These are phyloP conservation scores for Mortierella sp. DNA, from an alignment of 371 early-diverging fungal species.

Conservation along the genomic window DNA sequence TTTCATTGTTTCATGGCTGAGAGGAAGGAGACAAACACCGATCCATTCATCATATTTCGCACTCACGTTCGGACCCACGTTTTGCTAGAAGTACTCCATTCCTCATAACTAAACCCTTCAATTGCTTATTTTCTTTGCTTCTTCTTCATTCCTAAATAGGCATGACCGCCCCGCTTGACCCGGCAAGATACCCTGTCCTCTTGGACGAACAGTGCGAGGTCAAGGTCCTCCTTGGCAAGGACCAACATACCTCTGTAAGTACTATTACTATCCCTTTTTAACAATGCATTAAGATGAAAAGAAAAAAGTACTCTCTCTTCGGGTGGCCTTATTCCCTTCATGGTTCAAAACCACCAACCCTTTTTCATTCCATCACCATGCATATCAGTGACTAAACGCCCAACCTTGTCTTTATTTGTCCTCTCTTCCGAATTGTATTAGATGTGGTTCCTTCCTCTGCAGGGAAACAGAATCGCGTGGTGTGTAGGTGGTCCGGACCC, in stretches of 20 bases:
- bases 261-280: not conserved
- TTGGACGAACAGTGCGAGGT: constrained; percentile 50
- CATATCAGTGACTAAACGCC: not conserved
- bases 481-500: constrained; percentile 58
- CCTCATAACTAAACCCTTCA: not conserved
- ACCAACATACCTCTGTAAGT: constrained; percentile 57
- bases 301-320: not conserved
- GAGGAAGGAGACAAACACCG: not conserved
- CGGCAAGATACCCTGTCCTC: constrained; percentile 47
- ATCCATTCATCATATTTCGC: not conserved
- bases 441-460: constrained; percentile 57
- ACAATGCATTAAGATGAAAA: not conserved
- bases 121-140: not conserved
- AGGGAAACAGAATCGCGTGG: constrained; percentile 53
- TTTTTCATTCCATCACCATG: not conserved
- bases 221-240: constrained; percentile 54
- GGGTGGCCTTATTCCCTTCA: not conserved
- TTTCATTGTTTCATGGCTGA: not conserved
- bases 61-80: not conserved
- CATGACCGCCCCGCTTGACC: constrained; percentile 51
- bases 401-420: constrained; percentile 11
- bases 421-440: not conserved
- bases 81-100: not conserved
- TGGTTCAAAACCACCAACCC: not conserved
- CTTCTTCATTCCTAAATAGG: constrained; percentile 17